Base-by-base conservation (phyloP, 2,329 filamentous ascomycete genomes). In the Xylaria polymorpha region DNA sequence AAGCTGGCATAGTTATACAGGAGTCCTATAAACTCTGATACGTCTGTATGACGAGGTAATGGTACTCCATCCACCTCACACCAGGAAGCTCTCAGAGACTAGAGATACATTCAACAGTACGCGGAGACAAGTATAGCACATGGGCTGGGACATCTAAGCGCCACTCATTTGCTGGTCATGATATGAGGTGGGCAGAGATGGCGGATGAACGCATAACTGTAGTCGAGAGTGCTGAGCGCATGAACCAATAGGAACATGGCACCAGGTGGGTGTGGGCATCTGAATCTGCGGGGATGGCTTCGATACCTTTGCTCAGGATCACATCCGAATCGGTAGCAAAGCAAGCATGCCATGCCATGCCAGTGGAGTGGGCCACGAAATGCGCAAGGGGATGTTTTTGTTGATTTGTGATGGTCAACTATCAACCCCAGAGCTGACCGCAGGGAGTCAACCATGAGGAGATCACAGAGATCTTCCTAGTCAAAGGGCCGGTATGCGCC, bases 161-260 rank as follows among this genome's bases (percentile, higher is more conserved):
- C 69, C 72, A 75, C 74, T 79, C 75, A 84, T 84, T 83, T 82
- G 82, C 77, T 78, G 78, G 81, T 79, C 75, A 77, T 79, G 77
- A 83, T 80, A 80, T 81, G 80, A 81, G 80, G 78, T 80, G 78
- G 80, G 80, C 77, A 78, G 81, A 82, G 79, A 81, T 79, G 78
- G 81, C 83, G 83, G 82, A 82, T 82, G 81, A 83, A 82, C 81
- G 83, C 84, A 85, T 85, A 83, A 82, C 83, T 81, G 83, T 84
- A 83, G 82, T 82, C 77, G 79, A 81, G 78, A 74, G 77, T 79
- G 75, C 74, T 76, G 77, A 74, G 66, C 70, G 67, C 70, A 73
- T 70, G 72, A 74, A 71, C 83, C 83, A 85, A 84, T 83, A 77
- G 76, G 75, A 76, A 74, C 67, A 73, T 72, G 71, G 71, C 62